Evolutionary conservation across 2,329 filamentous ascomycete species (phyloP), one percentile per base, ranked within the genome.

Genomic region (Cordyceps tenuipes): DNA sequence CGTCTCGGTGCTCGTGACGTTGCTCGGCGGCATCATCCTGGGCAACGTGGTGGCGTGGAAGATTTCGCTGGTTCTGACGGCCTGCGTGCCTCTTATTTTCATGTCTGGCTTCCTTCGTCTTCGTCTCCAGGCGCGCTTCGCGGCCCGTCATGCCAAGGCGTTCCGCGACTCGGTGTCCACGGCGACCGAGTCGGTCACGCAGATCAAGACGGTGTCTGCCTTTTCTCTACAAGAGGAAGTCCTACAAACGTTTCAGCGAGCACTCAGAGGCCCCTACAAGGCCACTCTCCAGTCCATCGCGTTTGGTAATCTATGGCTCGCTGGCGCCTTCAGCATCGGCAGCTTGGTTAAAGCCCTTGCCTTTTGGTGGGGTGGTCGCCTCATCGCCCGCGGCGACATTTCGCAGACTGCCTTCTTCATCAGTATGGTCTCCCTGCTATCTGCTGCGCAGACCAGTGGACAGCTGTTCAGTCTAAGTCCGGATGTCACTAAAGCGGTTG

Each of bases 41-140:
- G 82, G 85, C 0, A 83, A 87, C 63, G 81, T 87, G 54, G 76
- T 89, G 54, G 85, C 85, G 3, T 90, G 87, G 87, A 85, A 82
- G 66, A 87, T 90, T 60, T 85, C 86, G 0, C 70, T 90, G 12
- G 86, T 90, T 2, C 84, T 84, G 57, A 75, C 90, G 2, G 78
- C 84, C 1, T 76, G 82, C 23, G 81, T 89, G 0, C 87, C 87
- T 0, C 71, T 89, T 15, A 78, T 89, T 7, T 75, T 90, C 0
- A 82, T 82, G 2, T 77, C 84, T 0, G 86, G 87, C 0, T 77
- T 86, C 63, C 82, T 89, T 79, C 79, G 86, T 62, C 76, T 89
- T 15, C 77, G 76, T 2, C 77, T 83, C 5, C 77, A 87, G 1
- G 77, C 79, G 5, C 76, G 78, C 17, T 82, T 84, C 47, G 81